phyloP scores from a whole-genome alignment of 2,329 filamentous ascomycete species.

The Thielaviopsis euricoi region DNA sequence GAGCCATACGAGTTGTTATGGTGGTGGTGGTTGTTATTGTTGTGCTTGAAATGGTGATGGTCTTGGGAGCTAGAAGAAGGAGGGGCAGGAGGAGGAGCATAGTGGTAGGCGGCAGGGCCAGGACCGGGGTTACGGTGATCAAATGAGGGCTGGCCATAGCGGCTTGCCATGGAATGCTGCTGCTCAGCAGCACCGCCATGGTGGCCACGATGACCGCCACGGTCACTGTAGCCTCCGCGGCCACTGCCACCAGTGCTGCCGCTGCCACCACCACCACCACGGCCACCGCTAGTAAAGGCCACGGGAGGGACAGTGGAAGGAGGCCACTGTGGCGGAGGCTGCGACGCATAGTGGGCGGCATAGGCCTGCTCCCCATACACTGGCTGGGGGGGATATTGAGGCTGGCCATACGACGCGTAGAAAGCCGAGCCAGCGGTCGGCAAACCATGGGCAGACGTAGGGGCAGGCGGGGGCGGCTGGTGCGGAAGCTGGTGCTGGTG shows the following conservation, averaged over 20 bases:
- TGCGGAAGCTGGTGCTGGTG: background rate
- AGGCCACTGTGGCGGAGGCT: slow-evolving; percentile 20
- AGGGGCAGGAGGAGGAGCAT: slow-evolving; percentile 24
- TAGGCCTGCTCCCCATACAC: slow-evolving; percentile 26
- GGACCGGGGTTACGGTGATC: slow-evolving; percentile 2
- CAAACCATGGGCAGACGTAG: background rate
- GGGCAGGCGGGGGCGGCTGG: background rate
- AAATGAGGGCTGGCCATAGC: slow-evolving; percentile 7
- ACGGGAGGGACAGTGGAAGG: slow-evolving; percentile 20
- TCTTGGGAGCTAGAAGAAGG: slow-evolving; percentile 15
- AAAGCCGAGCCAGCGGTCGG: slow-evolving; percentile 5
- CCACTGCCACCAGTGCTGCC: slow-evolving; percentile 22
- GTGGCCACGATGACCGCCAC: slow-evolving; percentile 19
- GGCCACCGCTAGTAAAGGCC: slow-evolving; percentile 10
- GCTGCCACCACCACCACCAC: slow-evolving; percentile 1
- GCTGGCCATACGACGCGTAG: slow-evolving; percentile 10
- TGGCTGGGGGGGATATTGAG: slow-evolving; percentile 28
- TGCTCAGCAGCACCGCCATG: slow-evolving; percentile 6
- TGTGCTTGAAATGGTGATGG: slow-evolving; percentile 17
- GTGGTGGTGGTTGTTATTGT: slow-evolving; percentile 9
- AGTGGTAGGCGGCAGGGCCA: slow-evolving; percentile 20
- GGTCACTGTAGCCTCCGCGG: slow-evolving; percentile 30
- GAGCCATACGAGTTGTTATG: slow-evolving; percentile 17
- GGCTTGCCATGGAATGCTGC: slow-evolving; percentile 7
- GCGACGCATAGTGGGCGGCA: slow-evolving; percentile 21